Evolutionary conservation across 2,329 filamentous ascomycete species (phyloP).

Genomic region (Fusarium xylarioides): DNA sequence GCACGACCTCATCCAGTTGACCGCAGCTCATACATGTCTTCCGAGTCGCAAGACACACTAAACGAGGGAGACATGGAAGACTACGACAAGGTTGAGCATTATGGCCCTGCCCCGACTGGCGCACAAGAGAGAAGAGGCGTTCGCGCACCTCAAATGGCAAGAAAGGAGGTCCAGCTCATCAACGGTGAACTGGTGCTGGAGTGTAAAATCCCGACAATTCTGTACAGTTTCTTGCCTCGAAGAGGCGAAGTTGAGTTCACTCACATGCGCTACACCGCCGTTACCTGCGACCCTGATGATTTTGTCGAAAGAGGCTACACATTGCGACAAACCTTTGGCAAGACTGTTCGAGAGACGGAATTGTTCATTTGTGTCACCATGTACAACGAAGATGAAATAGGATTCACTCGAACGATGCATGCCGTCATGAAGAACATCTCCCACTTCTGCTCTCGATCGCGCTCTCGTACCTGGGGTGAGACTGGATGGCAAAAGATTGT

Average conservation of each 20-base stretch:
- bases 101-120: conserved; percentile 86
- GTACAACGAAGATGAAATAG: conserved; percentile 98
- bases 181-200: conserved; percentile 97
- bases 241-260: conserved; percentile 96
- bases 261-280: conserved; percentile 97
- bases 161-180: conserved; percentile 94
- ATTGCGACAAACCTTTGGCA: conserved; percentile 88
- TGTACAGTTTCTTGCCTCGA: conserved; percentile 95
- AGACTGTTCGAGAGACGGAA: conserved; percentile 87
- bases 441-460: conserved; percentile 92
- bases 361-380: conserved; percentile 97
- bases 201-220: conserved; percentile 98
- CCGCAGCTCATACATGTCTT: conserved; percentile 63
- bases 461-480: conserved; percentile 96
- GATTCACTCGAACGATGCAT: conserved; percentile 98
- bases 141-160: conserved; percentile 85
- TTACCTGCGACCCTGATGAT: conserved; percentile 97
- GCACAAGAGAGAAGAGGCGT: conserved; percentile 89
- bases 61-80: conserved; percentile 54
- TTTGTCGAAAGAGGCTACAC: conserved; percentile 91
- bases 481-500: conserved; percentile 99
- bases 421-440: conserved; percentile 98
- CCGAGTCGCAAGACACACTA: conserved; percentile 63
- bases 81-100: conserved; percentile 76
- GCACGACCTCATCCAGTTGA: conserved; percentile 61